Conservation (phyloP, 23 red algal species). For the Gracilariopsis chorda region DNA sequence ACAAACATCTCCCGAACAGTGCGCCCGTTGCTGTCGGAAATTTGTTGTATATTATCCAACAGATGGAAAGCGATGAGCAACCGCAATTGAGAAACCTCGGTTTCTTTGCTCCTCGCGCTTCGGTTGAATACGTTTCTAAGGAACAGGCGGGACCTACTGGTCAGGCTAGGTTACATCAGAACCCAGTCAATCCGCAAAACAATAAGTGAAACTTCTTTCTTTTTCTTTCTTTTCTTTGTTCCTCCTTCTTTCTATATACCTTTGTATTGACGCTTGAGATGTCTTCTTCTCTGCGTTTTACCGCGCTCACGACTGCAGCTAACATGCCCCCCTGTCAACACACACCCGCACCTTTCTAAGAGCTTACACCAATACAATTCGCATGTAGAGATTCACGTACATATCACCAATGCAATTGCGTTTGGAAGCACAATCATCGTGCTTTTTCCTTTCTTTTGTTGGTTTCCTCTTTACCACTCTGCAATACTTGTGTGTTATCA, state of each 20-base stretch:
- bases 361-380: too few species aligned
- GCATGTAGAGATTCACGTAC: too few species aligned
- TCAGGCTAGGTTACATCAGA: conserved; percentile 73
- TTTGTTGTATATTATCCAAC: conserved; percentile 81
- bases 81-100: conserved; percentile 59
- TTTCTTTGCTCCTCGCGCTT: conserved; percentile 67
- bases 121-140: conserved; percentile 67
- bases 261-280: too few species aligned
- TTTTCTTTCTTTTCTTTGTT: background rate
- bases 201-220: conserved; percentile 2
- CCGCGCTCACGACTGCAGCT: too few species aligned
- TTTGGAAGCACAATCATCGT: too few species aligned
- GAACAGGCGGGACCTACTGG: conserved; percentile 68
- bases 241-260: background rate
- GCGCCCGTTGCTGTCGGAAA: conserved; percentile 69
- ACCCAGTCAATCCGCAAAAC: conserved; percentile 46
- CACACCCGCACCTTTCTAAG: too few species aligned
- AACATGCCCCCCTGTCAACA: too few species aligned
- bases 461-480: too few species aligned
- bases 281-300: too few species aligned
- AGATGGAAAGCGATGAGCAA: conserved; percentile 61
- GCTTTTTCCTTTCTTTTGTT: too few species aligned
- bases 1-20: conserved; percentile 68
- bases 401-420: too few species aligned
- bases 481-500: too few species aligned